Evolutionary conservation across 768 basidiomycete genomes (phyloP), one percentile per base, ranked within the genome.

Genomic region (Amylocystis lapponica): DNA sequence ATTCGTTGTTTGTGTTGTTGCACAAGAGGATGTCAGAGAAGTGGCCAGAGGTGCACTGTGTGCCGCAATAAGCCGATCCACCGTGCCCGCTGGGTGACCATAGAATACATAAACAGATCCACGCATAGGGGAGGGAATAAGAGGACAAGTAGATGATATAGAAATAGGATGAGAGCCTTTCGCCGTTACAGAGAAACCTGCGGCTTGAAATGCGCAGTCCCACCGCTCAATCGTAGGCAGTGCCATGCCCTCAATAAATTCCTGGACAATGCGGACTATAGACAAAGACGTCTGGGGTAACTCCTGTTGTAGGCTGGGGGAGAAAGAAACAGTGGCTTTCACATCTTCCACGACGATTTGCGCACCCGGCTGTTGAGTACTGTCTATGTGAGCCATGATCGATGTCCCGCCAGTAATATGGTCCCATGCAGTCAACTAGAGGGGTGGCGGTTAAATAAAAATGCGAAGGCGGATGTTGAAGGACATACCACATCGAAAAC

Each of bases 401-500:
- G 44, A 19, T 2, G 21, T 10, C 8, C 38, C 37, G 3, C 44
- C 44, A 4, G n/a, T 22, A 5, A 29, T 3, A 9, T 26, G 21
- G 17, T 39, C 38, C 17, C 21, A 32, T 6, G 27, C n/a, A 2
- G 44, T 34, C 13, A 25, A 9, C 44, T 46, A 27, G 22, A n/a
- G 14, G 5, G n/a, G 19, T 13, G 14, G 14, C 6, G 19, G 32
- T 33, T 14, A 17, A 12, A 36, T 33, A 25, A 19, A n/a, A 3
- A 5, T 33, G n/a, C 5, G 29, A 11, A 11, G 27, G 27, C 7
- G 14, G 31, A 11, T 4, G 8, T 17, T n/a, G n/a, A n/a, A n/a
- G n/a, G 11, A 36, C 42, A 11, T 20, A 43, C 42, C 42, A 31
- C 11, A 16, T 43, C 42, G n/a, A 43, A 21, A 3, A 30, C 8